phyloP scores from a whole-genome alignment of 2,329 filamentous ascomycete species.

The Scedosporium apiospermum region DNA sequence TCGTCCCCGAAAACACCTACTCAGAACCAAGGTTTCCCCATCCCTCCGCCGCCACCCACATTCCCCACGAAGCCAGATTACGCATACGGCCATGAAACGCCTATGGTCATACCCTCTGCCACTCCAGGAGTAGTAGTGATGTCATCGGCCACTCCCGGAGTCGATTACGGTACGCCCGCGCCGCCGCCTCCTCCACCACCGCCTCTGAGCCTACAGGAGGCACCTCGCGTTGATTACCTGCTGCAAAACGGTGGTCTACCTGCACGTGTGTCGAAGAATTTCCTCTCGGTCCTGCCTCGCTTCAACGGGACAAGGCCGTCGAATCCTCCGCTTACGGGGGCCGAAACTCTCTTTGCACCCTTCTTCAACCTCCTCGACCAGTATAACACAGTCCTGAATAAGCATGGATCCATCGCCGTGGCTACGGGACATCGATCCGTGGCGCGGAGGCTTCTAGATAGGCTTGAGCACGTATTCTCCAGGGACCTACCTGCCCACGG shows the following conservation, averaged over 20 bases:
- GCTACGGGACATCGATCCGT: conserved; percentile 92
- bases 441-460: conserved; percentile 79
- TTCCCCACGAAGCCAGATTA: conserved; percentile 27
- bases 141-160: conserved; percentile 23
- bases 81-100: conserved; percentile 24
- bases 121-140: conserved; percentile 19
- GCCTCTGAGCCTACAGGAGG: conserved; percentile 60
- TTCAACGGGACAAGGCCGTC: conserved; percentile 48
- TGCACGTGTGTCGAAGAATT: conserved; percentile 60
- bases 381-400: conserved; percentile 71
- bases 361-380: conserved; percentile 78
- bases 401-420: conserved; percentile 83
- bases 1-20: conserved; percentile 56
- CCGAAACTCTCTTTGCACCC: conserved; percentile 69
- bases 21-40: conserved; percentile 38
- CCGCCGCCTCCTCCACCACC: conserved; percentile 57
- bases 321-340: conserved; percentile 55
- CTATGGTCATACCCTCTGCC: conserved; percentile 25
- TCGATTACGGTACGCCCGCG: conserved; percentile 24
- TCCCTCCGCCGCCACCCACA: conserved; percentile 35
- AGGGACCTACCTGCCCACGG: conserved; percentile 79
- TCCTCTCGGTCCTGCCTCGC: conserved; percentile 56
- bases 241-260: conserved; percentile 78
- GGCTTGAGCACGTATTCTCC: conserved; percentile 88
- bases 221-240: conserved; percentile 83